Evolutionary conservation across 768 basidiomycete species (phyloP), one percentile per base, ranked within the genome.

Genomic region (Lentinus tigrinus): DNA sequence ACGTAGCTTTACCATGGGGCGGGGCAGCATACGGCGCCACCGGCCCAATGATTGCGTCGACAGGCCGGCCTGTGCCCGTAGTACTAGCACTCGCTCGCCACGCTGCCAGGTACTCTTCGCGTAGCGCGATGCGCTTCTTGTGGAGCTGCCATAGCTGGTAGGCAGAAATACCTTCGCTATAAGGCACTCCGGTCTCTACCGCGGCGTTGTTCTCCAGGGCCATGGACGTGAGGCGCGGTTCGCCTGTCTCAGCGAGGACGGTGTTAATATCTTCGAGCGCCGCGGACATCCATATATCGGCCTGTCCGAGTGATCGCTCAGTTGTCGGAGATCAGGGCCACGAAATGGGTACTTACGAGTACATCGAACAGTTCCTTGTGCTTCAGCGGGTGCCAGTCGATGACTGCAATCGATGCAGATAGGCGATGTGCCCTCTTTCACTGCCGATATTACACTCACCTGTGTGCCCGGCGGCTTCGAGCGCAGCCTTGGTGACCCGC

Each of bases 21-120:
- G 82, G 72, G 1, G 90, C 86, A 0, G 78, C 72, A 65, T 74
- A 85, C 1, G 88, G 77, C 2, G 85, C 85, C 2, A 74, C 77
- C 21, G 91, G 87, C 2, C 77, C 72, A 36, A 93, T 85, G 62
- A 93, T 82, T 1, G 86, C 89, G 66, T 93, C 91, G 6, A 92
- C 80, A 4, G 89, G 86, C 2, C 91, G 73, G 1, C 86, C 88
- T 0, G 88, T 92, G 0, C 81, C 82, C 0, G 89, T 91, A 14
- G 63, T 47, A 0, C 53, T 60, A 10, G 63, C 72, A 0, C 85
- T 87, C 4, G 71, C 74, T 50, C 85, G 78, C 89, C 89, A 91
- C 48, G 81, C 71, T 47, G 84, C 79, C 46, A 88, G 70, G 65
- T 89, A 84, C 48, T 78, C 75, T 62, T 83, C 74, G 24, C 87